Percentiles rank a stretch among this genome's conserved stretches.
phyloP scores from a whole-genome alignment of 352 stramenopile species.

The Globisporangium splendens region DNA sequence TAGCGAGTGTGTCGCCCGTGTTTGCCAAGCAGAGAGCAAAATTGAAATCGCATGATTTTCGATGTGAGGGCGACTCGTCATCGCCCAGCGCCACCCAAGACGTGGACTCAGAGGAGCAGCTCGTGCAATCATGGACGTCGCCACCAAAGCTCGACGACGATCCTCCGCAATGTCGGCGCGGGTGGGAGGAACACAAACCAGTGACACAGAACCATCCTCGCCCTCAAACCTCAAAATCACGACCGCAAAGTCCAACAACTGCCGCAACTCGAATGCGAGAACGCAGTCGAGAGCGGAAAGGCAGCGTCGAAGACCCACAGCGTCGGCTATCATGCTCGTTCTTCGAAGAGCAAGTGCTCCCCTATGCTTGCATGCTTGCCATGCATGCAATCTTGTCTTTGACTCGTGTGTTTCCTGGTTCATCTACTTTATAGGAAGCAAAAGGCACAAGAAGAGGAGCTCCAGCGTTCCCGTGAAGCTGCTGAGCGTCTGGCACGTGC shows the following conservation, averaged over 20 bases:
- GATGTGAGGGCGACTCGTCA: too few relatives aligned
- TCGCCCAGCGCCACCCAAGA: background rate
- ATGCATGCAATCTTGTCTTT: background rate
- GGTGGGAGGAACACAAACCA: too few relatives aligned
- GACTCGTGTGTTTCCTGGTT: too few relatives aligned
- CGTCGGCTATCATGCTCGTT: slow-evolving; percentile 32
- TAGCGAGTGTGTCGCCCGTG: slow-evolving; percentile 19
- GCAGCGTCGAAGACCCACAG: background rate
- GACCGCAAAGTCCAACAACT: background rate
- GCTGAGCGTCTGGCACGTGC: slow-evolving; percentile 39
- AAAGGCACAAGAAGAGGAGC: slow-evolving; percentile 30
- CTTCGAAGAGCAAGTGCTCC: slow-evolving; percentile 38
- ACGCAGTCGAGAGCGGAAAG: slow-evolving; percentile 2
- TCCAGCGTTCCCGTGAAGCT: slow-evolving; percentile 20
- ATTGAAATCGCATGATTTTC: background rate
- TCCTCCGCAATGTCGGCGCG: too few relatives aligned
- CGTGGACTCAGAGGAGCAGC: background rate
- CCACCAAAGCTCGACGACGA: too few relatives aligned
- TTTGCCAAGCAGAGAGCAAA: slow-evolving; percentile 9
- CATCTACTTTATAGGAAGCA: slow-evolving; percentile 42
- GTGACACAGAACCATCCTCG: too few relatives aligned
- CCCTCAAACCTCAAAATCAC: background rate
- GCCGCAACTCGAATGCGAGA: background rate
- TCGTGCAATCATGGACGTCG: background rate
- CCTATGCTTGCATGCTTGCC: background rate